phyloP scores from a whole-genome alignment of 495 filamentous ascomycete genomes.

The Penicillium dipodomyicola region DNA sequence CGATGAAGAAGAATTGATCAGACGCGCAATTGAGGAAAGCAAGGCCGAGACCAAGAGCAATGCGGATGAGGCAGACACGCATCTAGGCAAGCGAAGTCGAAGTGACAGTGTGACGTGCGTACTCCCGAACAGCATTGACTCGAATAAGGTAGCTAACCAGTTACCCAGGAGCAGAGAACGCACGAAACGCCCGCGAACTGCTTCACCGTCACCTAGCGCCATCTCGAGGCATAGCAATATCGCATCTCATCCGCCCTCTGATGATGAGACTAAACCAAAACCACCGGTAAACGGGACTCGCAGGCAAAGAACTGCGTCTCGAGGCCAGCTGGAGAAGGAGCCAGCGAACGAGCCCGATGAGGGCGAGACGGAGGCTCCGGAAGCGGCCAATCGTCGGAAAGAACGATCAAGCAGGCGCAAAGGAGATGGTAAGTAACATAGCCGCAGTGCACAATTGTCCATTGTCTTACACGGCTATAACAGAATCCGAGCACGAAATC shows the following conservation, averaged over 20 bases:
- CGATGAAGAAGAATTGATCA: slow-evolving; percentile 87
- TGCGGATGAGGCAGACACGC: slow-evolving; percentile 47
- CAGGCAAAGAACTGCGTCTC: slow-evolving; percentile 62
- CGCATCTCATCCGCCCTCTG: slow-evolving; percentile 60
- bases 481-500: slow-evolving; percentile 41
- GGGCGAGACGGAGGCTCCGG: slow-evolving; percentile 62
- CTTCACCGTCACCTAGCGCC: slow-evolving; percentile 66
- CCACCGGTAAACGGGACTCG: slow-evolving; percentile 52
- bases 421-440: slow-evolving; percentile 63
- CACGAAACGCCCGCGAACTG: slow-evolving; percentile 69
- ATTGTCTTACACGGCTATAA: slow-evolving; percentile 10
- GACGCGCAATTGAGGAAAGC: slow-evolving; percentile 91
- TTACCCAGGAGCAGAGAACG: slow-evolving; percentile 52
- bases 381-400: slow-evolving; percentile 72
- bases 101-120: slow-evolving; percentile 94
- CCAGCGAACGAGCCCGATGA: slow-evolving; percentile 59
- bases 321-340: slow-evolving; percentile 71
- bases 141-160: slow-evolving; percentile 22
- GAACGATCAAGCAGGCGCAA: slow-evolving; percentile 68
- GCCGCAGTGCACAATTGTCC: neutral
- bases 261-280: slow-evolving; percentile 59
- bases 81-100: slow-evolving; percentile 75
- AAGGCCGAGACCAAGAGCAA: slow-evolving; percentile 63
- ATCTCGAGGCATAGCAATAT: slow-evolving; percentile 46
- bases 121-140: slow-evolving; percentile 7